Base-by-base conservation (phyloP, 2,329 filamentous ascomycete species). In the Sclerotinia trifoliorum region DNA sequence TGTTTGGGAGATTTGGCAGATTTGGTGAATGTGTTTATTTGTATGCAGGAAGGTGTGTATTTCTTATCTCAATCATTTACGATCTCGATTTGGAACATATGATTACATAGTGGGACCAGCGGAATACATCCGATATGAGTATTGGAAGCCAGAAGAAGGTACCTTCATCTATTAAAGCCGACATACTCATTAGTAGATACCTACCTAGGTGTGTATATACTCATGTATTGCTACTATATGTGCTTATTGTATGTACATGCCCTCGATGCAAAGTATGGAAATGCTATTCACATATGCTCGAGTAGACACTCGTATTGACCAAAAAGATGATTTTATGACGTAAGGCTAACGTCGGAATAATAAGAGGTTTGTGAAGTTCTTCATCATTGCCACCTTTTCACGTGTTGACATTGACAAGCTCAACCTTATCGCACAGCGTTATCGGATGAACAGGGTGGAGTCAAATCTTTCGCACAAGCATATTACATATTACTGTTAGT, bases 1-100 rank as follows among this genome's bases (percentile, higher is more conserved):
- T 78, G 70, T 54, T 44, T 10, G n/a, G 21, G 32, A 26, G 32
- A 6, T 29, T 29, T 21, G n/a, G 5, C 29, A 5, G n/a, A n/a
- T n/a, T n/a, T n/a, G n/a, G 24, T 60, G 55, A 39, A 26, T 26
- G 21, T 15, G 15, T n/a, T 26, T 15, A 35, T 46, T 35, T 65
- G 19, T 19, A 21, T 15, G 15, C n/a, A 61, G 6, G n/a, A 10
- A 58, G 8, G 21, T 58, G 6, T 49, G 39, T 32, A 24, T 19
- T 46, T 44, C 6, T n/a, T 24, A 21, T 42, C 32, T 42, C 39
- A 29, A 46, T 2, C 5, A 24, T 63, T 51, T 15, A 13, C 10
- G 32, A 24, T 35, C 44, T 26, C 44, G 57, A 61, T 35, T 2
- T 61, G 10, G 26, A 19, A 61, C 32, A 21, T 8, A 48, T 48